Percentiles rank a stretch among this genome's conserved stretches.
Conservation (phyloP, 306 rosid genomes). For the Cucurbita moschata region DNA sequence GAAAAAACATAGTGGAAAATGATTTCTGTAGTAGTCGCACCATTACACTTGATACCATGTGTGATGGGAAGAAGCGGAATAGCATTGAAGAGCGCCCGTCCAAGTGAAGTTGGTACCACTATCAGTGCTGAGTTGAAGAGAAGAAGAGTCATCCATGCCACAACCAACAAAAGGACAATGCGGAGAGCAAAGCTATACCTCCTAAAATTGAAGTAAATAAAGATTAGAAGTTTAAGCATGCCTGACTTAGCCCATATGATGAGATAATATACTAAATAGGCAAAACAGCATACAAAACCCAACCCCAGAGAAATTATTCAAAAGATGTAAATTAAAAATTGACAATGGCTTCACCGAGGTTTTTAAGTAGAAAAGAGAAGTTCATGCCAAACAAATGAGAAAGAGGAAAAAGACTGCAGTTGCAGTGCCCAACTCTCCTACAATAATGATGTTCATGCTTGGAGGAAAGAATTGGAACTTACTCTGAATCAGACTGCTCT, state of each 20-base stretch:
- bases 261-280: neutral
- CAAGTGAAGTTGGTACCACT: conserved; percentile 84
- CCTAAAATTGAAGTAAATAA: conserved; percentile 10
- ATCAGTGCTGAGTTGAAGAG: conserved; percentile 81
- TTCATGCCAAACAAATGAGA: neutral
- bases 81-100: conserved; percentile 71
- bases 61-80: conserved; percentile 94
- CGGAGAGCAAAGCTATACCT: conserved; percentile 85
- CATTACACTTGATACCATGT: conserved; percentile 96
- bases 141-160: conserved; percentile 98
- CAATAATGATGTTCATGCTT: neutral
- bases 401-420: neutral
- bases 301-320: no score
- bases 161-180: conserved; percentile 76
- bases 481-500: conserved; percentile 95
- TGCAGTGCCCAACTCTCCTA: neutral
- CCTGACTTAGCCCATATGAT: neutral
- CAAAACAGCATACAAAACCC: neutral
- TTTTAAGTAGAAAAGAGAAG: neutral
- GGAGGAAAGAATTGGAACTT: conserved; percentile 19
- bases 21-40: conserved; percentile 27
- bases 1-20: neutral
- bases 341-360: neutral
- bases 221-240: neutral
- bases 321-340: neutral